phyloP scores from a whole-genome alignment of 1,139 yeast species.

The Chernovozyma sophiae-reginae region DNA sequence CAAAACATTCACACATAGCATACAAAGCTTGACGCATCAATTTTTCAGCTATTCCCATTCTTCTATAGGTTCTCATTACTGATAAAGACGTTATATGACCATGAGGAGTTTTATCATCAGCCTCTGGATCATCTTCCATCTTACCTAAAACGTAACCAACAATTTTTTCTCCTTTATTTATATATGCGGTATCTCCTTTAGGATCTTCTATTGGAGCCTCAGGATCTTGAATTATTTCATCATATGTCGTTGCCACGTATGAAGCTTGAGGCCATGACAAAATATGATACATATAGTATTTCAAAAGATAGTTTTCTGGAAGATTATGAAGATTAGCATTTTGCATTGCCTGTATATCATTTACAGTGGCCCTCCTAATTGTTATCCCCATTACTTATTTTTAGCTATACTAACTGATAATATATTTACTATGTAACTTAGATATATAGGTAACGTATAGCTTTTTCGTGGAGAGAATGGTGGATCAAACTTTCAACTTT shows the following conservation, averaged over 20 bases:
- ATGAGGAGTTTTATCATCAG: constrained; percentile 69
- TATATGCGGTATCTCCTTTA: constrained; percentile 54
- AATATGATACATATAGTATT: constrained; percentile 90
- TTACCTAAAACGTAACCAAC: constrained; percentile 95
- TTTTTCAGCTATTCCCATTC: constrained; percentile 93
- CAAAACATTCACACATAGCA: constrained; percentile 77
- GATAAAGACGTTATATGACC: constrained; percentile 94
- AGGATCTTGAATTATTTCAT: constrained; percentile 29
- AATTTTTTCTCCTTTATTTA: constrained; percentile 65
- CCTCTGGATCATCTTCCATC: constrained; percentile 91
- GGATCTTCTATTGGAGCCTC: constrained; percentile 30
- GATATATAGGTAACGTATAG: too few species aligned
- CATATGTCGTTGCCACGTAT: constrained; percentile 83
- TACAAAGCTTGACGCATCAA: constrained; percentile 82
- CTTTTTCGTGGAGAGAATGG: too few species aligned
- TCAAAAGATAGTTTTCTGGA: constrained; percentile 91
- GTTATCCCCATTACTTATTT: constrained; percentile 76
- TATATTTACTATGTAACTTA: too few species aligned
- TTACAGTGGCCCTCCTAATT: constrained; percentile 82
- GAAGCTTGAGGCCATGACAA: constrained; percentile 98
- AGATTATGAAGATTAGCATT: constrained; percentile 89
- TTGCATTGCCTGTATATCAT: constrained; percentile 92
- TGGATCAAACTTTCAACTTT: too few species aligned
- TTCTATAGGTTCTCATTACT: constrained; percentile 91
- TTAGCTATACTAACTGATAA: too few species aligned